phyloP scores from a whole-genome alignment of 1,139 yeast species.

The Yamadazyma trypodendri region DNA sequence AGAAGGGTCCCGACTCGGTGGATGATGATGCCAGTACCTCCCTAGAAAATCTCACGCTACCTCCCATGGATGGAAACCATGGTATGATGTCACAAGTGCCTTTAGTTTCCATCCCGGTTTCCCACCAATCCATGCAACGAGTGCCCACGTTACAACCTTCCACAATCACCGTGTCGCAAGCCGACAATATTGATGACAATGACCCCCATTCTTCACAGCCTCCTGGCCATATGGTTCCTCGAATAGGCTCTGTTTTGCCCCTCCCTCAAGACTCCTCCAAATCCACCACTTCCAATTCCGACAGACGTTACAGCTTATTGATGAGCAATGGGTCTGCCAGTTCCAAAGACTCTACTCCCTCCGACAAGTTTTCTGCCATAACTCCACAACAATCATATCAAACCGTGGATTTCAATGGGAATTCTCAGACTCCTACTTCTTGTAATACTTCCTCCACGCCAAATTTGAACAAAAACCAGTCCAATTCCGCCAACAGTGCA shows the following conservation, averaged over 20 bases:
- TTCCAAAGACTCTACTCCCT: conserved; percentile 1
- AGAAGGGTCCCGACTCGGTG: conserved; percentile 13
- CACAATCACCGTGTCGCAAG: background rate
- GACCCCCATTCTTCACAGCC: background rate
- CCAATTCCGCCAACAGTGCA: background rate
- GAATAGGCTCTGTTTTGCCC: background rate
- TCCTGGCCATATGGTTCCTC: background rate
- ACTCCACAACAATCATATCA: conserved; percentile 1
- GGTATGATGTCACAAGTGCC: background rate
- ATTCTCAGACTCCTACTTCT: conserved; percentile 3
- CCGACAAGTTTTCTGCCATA: conserved; percentile 2
- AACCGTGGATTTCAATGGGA: background rate
- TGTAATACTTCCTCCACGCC: conserved; percentile 1
- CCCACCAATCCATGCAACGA: background rate
- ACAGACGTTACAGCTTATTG: conserved; percentile 1
- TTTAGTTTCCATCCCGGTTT: conserved; percentile 1
- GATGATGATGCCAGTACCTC: conserved; percentile 15
- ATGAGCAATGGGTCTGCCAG: conserved; percentile 1
- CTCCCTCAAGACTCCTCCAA: background rate
- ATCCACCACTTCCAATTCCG: background rate
- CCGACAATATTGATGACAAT: background rate
- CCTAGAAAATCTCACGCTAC: conserved; percentile 1
- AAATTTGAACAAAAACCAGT: background rate
- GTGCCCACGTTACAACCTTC: background rate
- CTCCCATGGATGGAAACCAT: background rate